Evolutionary conservation across 805 yeast species (phyloP).

Genomic region (Candida multigemmis): DNA sequence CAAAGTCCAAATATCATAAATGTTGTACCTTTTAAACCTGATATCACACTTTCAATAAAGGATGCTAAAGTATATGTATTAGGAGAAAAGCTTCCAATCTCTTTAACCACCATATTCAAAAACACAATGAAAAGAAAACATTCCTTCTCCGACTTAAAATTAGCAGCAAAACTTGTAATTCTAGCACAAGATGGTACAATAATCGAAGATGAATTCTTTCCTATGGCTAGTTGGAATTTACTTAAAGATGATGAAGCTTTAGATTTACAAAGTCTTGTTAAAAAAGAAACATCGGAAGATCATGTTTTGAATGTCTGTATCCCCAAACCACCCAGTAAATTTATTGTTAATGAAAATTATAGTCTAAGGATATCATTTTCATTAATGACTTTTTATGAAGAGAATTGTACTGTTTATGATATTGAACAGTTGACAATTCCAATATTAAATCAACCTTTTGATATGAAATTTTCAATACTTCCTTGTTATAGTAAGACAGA

Average conservation of each 20-base stretch:
- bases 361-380: conserved; percentile 9
- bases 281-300: conserved; percentile 2
- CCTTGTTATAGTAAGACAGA: conserved; percentile 18
- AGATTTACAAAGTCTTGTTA: conserved; percentile 9
- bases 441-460: conserved; percentile 16
- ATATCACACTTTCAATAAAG: conserved; percentile 7
- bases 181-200: conserved; percentile 3
- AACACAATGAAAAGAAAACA: conserved; percentile 6
- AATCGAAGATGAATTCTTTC: conserved; percentile 7
- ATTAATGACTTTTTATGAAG: too few relatives aligned
- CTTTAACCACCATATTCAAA: conserved; percentile 11
- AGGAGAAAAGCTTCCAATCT: conserved; percentile 20
- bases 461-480: conserved; percentile 10
- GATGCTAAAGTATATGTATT: conserved; percentile 8
- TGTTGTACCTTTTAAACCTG: conserved; percentile 17
- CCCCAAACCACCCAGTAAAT: conserved; percentile 6
- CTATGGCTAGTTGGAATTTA: conserved; percentile 22
- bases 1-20: conserved; percentile 5
- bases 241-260: conserved; percentile 33
- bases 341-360: conserved; percentile 13
- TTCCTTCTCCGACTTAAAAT: conserved; percentile 12
- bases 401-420: conserved; percentile 13
- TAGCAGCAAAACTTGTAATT: conserved; percentile 1
- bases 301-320: conserved; percentile 8
- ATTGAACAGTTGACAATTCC: conserved; percentile 10